Conservation (phyloP, 164 flowering plant genomes). For the Aristolochia californica region DNA sequence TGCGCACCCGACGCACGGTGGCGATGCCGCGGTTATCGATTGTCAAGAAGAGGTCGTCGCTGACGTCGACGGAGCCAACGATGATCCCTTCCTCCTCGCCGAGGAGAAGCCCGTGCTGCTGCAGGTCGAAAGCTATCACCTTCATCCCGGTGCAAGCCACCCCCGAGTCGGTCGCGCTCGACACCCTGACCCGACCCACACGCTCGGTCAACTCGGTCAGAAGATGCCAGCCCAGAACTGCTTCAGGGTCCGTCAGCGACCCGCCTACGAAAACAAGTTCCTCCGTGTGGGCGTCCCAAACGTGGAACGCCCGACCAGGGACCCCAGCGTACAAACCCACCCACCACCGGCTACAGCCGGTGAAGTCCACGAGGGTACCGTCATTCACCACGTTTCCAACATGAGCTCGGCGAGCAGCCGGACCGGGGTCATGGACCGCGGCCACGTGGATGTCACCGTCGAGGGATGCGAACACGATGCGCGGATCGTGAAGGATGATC, state of each 20-base stretch:
- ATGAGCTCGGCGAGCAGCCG: slow-evolving; percentile 28
- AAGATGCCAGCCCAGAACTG: slow-evolving; percentile 72
- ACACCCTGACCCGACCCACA: slow-evolving; percentile 56
- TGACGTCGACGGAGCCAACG: slow-evolving; percentile 43
- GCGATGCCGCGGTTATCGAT: slow-evolving; percentile 40
- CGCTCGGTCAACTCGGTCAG: slow-evolving; percentile 39
- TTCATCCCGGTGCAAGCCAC: slow-evolving; percentile 52
- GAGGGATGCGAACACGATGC: slow-evolving; percentile 53
- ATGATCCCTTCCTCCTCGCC: slow-evolving; percentile 29
- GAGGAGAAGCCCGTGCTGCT: slow-evolving; percentile 19
- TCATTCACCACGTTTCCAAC: slow-evolving; percentile 44
- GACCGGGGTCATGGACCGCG: slow-evolving; percentile 4
- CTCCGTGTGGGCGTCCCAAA: slow-evolving; percentile 59
- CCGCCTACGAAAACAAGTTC: slow-evolving; percentile 54
- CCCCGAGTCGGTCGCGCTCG: slow-evolving; percentile 24
- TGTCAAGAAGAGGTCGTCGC: slow-evolving; percentile 23
- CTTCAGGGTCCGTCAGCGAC: slow-evolving; percentile 60
- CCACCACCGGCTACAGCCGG: slow-evolving; percentile 64
- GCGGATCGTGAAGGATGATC: slow-evolving; percentile 27
- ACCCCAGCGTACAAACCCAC: slow-evolving; percentile 80
- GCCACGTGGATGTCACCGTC: slow-evolving; percentile 68
- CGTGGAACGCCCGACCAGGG: slow-evolving; percentile 58
- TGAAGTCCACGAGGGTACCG: slow-evolving; percentile 58
- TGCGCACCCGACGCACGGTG: slow-evolving; percentile 37
- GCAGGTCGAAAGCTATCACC: slow-evolving; percentile 34